Evolutionary conservation across 306 rosid genomes (phyloP).

Genomic region (Ammopiptanthus mongolicus): DNA sequence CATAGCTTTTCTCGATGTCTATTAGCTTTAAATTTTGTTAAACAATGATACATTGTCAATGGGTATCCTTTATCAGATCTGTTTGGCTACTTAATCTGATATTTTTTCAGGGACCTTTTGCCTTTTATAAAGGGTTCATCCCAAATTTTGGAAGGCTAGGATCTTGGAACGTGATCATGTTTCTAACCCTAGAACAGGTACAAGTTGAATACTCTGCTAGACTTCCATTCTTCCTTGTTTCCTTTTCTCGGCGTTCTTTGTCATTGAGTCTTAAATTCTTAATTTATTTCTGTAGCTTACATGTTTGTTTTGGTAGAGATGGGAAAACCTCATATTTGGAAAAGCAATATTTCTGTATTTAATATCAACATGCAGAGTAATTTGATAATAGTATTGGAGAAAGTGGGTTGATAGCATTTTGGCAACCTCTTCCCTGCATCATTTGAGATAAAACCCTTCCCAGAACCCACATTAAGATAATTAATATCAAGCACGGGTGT

Average conservation of each 20-base stretch:
- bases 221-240: neutral
- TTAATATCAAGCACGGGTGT: neutral
- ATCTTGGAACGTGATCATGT: constrained; percentile 99
- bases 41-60: neutral
- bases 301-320: neutral
- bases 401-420: neutral
- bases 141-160: constrained; percentile 94
- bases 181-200: constrained; percentile 95
- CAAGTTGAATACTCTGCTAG: neutral
- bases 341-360: neutral
- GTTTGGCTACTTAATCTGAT: neutral
- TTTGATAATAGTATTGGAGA: no score
- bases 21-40: neutral
- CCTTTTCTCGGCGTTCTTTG: neutral
- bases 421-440: neutral
- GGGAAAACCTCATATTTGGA: neutral
- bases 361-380: neutral
- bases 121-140: constrained; percentile 91
- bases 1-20: neutral
- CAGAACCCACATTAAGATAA: neutral
- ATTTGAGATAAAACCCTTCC: neutral
- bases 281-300: neutral
- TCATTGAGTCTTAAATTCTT: neutral
- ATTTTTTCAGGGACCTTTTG: constrained; percentile 80
- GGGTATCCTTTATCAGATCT: no score